Conservation (phyloP, 2,329 filamentous ascomycete species). For the Paecilomyces formosus region DNA sequence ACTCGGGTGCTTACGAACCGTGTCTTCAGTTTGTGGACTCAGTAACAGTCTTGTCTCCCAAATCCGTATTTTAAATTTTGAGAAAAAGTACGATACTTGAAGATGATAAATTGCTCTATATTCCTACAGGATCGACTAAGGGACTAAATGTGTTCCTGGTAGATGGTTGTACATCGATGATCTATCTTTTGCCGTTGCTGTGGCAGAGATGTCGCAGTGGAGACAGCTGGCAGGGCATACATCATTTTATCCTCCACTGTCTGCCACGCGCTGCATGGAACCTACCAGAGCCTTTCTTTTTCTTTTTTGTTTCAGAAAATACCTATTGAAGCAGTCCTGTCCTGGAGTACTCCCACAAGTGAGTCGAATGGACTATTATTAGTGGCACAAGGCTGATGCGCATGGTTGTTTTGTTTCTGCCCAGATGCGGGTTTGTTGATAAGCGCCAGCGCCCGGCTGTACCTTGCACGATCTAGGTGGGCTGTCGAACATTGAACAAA, state of each 20-base stretch:
- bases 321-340: background rate
- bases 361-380: background rate
- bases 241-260: background rate
- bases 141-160: no score
- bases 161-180: no score
- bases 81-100: no score
- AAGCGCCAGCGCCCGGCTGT: background rate
- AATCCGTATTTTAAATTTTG: no score
- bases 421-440: background rate
- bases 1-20: no score
- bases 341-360: background rate
- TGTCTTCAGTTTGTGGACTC: no score
- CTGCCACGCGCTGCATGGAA: background rate
- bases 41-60: no score
- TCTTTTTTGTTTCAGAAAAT: background rate
- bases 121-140: no score
- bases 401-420: background rate
- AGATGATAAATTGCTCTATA: no score
- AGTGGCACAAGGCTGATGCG: background rate
- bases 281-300: background rate
- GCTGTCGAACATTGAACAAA: background rate
- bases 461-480: background rate
- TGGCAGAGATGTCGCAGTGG: slow-evolving; percentile 24
- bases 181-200: slow-evolving; percentile 29
- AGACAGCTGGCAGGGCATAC: slow-evolving; percentile 12